Base-by-base conservation (phyloP, 257 asterid species). In the Ilex asprella region DNA sequence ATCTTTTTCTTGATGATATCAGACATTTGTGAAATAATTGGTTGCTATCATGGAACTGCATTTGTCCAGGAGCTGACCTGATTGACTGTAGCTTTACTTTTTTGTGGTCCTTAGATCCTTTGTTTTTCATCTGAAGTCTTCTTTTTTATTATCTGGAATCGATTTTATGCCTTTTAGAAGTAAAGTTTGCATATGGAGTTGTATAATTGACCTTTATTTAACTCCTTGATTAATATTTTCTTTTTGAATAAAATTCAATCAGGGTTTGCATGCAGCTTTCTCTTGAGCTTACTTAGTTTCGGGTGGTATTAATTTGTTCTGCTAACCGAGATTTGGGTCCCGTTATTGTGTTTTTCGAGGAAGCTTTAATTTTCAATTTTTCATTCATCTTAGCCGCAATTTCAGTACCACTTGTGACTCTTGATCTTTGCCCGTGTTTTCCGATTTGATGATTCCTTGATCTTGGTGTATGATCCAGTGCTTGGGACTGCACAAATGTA, bases 101-200 rank as follows among this genome's bases (percentile, higher is more conserved):
- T 56, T 60, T 54, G 55, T 39, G 58, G 62, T 64, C 68, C 73
- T 35, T 66, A 69, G 49, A 61, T 61, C 39, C 51, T 31, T 59
- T 62, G 31, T 3, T 16, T 46, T 59, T 55, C 63, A 63, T 30
- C 51, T 41, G 3, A 55, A 49, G 16, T 55, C 55, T 10, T 2
- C 16, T 8, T 29, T 31, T 43, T 6, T 16, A 8, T 31, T 12
- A 29, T 2, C 16, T 47, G 30, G 39, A 21, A 31, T 32, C 54
- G 10, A 15, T 35, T 51, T 49, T 14, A 5, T 51, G 71, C 55
- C 47, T 62, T 51, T 56, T 39, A 30, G 53, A 8, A 16, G 8
- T 10, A 27, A 51, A 57, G 12, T 16, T n/a, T 52, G 15, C 30
- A 10, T 63, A 14, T 68, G 39, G 35, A 35, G 39, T 35, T 55